Conservation (phyloP, 305 asterid genomes). For the Vinca major region DNA sequence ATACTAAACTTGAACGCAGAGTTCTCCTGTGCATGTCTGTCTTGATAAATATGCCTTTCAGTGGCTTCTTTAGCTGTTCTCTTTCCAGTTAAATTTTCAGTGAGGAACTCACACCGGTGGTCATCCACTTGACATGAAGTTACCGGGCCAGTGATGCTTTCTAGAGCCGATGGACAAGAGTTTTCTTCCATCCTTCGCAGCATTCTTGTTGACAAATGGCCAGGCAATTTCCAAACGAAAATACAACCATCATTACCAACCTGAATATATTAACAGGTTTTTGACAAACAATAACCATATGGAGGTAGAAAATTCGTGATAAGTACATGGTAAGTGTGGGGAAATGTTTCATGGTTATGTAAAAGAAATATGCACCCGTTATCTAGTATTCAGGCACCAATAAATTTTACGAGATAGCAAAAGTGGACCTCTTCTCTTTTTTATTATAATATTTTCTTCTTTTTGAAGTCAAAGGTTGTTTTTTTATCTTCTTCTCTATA, state of each 20-base stretch:
- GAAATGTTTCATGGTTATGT: not conserved
- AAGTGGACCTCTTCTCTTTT: not conserved
- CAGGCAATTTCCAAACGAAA: slow-evolving; percentile 60
- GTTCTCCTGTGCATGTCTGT: slow-evolving; percentile 15
- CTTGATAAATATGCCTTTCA: slow-evolving; percentile 22
- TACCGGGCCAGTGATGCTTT: slow-evolving; percentile 18
- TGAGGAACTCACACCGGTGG: slow-evolving; percentile 11
- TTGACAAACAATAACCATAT: not conserved
- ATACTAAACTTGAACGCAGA: slow-evolving; percentile 45
- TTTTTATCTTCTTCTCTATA: not conserved
- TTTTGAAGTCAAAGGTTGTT: not conserved
- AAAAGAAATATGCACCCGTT: not conserved
- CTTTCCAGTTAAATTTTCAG: slow-evolving; percentile 19
- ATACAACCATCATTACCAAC: slow-evolving; percentile 55
- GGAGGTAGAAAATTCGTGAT: slow-evolving; percentile 1
- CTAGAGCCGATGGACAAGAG: slow-evolving; percentile 24
- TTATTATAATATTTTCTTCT: not conserved
- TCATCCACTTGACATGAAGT: slow-evolving; percentile 17
- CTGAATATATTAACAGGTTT: slow-evolving; percentile 29
- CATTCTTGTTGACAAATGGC: slow-evolving; percentile 37
- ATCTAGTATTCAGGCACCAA: not conserved
- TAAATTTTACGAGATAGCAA: not conserved
- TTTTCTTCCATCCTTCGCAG: slow-evolving; percentile 29
- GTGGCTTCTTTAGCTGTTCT: slow-evolving; percentile 15
- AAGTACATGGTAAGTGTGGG: not conserved